These are phyloP conservation scores for Pyrrhoderma noxium DNA, from an alignment of 1,284 basidiomycete genomes.

Conservation along the genomic window DNA sequence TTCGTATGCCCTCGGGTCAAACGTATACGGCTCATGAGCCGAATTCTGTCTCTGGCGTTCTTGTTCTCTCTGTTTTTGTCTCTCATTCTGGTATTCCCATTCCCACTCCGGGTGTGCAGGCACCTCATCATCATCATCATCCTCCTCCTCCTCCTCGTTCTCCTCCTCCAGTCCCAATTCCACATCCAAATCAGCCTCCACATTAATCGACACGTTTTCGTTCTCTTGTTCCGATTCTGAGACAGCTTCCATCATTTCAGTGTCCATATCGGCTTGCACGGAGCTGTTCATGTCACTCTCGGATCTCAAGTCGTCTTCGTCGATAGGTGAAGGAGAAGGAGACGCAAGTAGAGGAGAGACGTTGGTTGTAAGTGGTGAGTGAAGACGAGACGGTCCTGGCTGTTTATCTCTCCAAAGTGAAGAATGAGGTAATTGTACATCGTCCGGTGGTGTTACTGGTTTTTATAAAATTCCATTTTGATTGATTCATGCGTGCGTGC, in stretches of 20 bases:
- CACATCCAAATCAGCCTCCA: not conserved
- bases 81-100: not conserved
- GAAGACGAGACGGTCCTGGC: conserved; percentile 15
- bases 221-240: not conserved
- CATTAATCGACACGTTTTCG: conserved; percentile 4
- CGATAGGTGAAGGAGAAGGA: conserved; percentile 12
- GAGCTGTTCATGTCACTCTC: not conserved
- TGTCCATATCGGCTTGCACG: no score
- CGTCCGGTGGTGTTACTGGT: conserved; percentile 17
- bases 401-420: conserved; percentile 10
- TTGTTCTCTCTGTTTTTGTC: conserved; percentile 25
- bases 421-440: conserved; percentile 10
- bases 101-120: not conserved
- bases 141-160: no score
- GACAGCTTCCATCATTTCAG: not conserved
- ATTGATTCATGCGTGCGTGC: no score
- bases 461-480: not conserved
- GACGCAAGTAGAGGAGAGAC: conserved; percentile 9
- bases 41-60: no score
- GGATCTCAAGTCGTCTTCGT: conserved; percentile 13
- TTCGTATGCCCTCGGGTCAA: no score
- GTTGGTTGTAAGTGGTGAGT: conserved; percentile 8
- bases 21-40: no score
- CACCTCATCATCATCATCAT: conserved; percentile 1
- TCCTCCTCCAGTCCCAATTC: not conserved